Evolutionary conservation across 768 basidiomycete species (phyloP).

Genomic region (Tylopilus cervinicoccineus): DNA sequence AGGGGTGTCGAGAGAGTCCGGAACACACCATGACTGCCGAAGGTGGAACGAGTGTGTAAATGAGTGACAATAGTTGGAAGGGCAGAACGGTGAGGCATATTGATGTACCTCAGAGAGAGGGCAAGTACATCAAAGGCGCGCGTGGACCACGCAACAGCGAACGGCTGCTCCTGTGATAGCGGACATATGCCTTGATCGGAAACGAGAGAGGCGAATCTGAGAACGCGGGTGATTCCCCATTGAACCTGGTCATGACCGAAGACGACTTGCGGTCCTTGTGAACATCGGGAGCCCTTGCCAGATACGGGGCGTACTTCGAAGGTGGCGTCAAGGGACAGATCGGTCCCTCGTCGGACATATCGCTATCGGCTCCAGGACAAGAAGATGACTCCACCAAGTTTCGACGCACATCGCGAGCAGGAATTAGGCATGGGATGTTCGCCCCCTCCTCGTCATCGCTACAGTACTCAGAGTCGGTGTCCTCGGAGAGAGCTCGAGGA

Average conservation of each 20-base stretch:
- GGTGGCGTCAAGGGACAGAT: constrained; percentile 9
- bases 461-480: constrained; percentile 1
- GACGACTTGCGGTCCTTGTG: not conserved
- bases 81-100: not conserved
- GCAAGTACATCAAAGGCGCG: not conserved
- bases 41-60: not conserved
- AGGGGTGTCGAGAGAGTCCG: not conserved
- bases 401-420: not conserved
- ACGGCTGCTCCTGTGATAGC: constrained; percentile 1
- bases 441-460: not conserved
- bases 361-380: not conserved
- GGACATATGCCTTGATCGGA: constrained; percentile 1
- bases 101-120: not conserved
- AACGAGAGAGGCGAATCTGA: not conserved
- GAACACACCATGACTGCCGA: constrained; percentile 4
- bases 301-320: not conserved
- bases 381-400: constrained; percentile 1
- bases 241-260: not conserved
- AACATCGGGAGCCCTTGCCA: not conserved
- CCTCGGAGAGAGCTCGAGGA: constrained; percentile 3
- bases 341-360: constrained; percentile 1
- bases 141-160: not conserved
- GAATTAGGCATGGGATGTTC: not conserved
- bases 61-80: constrained; percentile 16
- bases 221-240: not conserved